Evolutionary conservation across 2,329 filamentous ascomycete species (phyloP).

Genomic region (Trichoderma oligosporum): DNA sequence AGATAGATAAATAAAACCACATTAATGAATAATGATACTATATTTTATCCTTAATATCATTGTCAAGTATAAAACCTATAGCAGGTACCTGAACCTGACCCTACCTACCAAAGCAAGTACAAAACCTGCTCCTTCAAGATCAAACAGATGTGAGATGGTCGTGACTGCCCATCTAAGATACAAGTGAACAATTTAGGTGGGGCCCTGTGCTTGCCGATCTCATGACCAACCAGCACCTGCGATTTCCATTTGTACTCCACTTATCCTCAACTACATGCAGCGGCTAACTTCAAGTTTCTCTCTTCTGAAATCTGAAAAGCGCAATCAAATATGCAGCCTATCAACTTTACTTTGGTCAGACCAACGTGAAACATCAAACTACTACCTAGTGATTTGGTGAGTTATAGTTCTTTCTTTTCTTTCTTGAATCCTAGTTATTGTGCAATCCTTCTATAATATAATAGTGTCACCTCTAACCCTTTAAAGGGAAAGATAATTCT

Average conservation of each 20-base stretch:
- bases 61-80: too few species aligned
- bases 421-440: not conserved
- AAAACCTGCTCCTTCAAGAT: too few species aligned
- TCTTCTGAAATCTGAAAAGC: conserved; percentile 2
- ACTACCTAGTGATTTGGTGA: not conserved
- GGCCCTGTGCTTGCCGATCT: not conserved
- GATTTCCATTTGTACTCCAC: not conserved
- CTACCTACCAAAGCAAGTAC: too few species aligned
- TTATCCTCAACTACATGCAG: conserved; percentile 3
- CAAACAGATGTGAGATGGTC: not conserved
- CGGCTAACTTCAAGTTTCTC: not conserved
- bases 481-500: not conserved
- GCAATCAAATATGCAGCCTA: not conserved
- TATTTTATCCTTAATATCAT: too few species aligned
- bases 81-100: too few species aligned
- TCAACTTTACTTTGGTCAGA: not conserved
- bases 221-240: conserved; percentile 14
- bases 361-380: not conserved
- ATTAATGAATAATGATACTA: too few species aligned
- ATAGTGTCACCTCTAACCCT: not conserved
- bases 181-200: conserved; percentile 15
- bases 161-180: conserved; percentile 10
- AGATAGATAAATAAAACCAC: too few species aligned
- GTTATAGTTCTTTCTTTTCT: not conserved
- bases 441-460: not conserved